A percentile compares a stretch with the other conserved stretches of the same genome.
phyloP scores from a whole-genome alignment of 495 filamentous ascomycete species.

The Penicillium roqueforti region DNA sequence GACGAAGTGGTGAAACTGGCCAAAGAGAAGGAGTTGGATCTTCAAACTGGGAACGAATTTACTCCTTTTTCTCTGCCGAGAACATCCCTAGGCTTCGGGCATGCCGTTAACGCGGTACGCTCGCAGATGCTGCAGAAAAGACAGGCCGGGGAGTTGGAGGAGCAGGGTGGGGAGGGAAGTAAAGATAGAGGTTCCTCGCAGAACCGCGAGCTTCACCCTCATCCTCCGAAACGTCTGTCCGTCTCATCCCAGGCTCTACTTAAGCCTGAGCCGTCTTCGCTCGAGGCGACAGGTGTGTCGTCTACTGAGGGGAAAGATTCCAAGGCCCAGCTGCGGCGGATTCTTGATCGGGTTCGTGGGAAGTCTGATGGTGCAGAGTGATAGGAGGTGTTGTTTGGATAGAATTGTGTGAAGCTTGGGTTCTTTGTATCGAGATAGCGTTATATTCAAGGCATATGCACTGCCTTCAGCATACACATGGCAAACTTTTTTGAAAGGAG shows the following conservation, averaged over 20 bases:
- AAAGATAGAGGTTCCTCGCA: background rate
- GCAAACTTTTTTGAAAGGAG: no score
- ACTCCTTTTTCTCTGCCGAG: background rate
- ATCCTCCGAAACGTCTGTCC: conserved; percentile 10
- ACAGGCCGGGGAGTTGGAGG: background rate
- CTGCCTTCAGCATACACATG: no score
- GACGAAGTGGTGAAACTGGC: conserved; percentile 41
- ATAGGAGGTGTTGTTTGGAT: background rate
- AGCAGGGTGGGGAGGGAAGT: background rate
- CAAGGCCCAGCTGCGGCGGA: conserved; percentile 18
- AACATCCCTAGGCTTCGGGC: conserved; percentile 14
- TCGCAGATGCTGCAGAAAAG: conserved; percentile 23
- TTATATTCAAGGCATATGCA: background rate
- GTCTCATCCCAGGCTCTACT: conserved; percentile 16
- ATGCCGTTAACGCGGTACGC: conserved; percentile 19
- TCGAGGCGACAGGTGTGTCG: conserved; percentile 22
- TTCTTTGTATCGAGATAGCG: background rate
- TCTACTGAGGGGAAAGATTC: conserved; percentile 17
- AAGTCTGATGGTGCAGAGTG: conserved; percentile 8
- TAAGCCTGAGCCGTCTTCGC: conserved; percentile 19
- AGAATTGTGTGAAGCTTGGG: background rate
- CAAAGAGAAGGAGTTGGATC: conserved; percentile 27
- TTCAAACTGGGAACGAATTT: conserved; percentile 19
- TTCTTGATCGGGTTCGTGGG: conserved; percentile 23
- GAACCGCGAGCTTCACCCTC: conserved; percentile 12